Evolutionary conservation across 371 early-diverging fungal species (phyloP).

Genomic region (Smittium mucronatum): DNA sequence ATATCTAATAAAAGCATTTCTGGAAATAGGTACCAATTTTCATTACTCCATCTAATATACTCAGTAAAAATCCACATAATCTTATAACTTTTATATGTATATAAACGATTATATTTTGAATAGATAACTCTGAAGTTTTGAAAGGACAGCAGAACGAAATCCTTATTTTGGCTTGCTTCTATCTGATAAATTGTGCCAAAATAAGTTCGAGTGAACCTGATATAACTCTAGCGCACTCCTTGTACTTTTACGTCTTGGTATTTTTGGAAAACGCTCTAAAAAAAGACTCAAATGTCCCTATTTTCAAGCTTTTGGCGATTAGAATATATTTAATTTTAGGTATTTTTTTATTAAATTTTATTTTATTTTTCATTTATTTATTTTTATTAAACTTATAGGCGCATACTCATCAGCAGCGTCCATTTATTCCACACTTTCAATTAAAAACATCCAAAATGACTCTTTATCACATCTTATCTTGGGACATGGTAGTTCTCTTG

Average conservation of each 20-base stretch:
- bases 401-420: conserved; percentile 48
- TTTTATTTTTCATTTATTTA: conserved; percentile 1
- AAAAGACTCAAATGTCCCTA: conserved; percentile 62
- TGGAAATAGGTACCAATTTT: background rate
- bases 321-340: conserved; percentile 59
- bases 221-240: background rate
- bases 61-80: background rate
- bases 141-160: background rate
- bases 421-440: conserved; percentile 58
- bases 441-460: conserved; percentile 82
- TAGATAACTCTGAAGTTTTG: too few relatives aligned
- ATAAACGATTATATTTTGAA: background rate
- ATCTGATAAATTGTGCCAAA: conserved; percentile 1
- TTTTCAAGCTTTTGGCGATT: conserved; percentile 67
- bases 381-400: conserved; percentile 27
- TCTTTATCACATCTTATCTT: conserved; percentile 58
- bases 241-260: conserved; percentile 39
- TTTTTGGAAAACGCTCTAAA: conserved; percentile 60
- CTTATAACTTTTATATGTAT: background rate
- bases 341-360: conserved; percentile 17
- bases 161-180: background rate
- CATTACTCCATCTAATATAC: background rate
- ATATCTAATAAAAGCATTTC: background rate
- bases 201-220: background rate
- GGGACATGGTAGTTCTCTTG: conserved; percentile 48